These are phyloP conservation scores for Byssothecium circinans DNA, from an alignment of 2,329 filamentous ascomycete species.

Conservation along the genomic window DNA sequence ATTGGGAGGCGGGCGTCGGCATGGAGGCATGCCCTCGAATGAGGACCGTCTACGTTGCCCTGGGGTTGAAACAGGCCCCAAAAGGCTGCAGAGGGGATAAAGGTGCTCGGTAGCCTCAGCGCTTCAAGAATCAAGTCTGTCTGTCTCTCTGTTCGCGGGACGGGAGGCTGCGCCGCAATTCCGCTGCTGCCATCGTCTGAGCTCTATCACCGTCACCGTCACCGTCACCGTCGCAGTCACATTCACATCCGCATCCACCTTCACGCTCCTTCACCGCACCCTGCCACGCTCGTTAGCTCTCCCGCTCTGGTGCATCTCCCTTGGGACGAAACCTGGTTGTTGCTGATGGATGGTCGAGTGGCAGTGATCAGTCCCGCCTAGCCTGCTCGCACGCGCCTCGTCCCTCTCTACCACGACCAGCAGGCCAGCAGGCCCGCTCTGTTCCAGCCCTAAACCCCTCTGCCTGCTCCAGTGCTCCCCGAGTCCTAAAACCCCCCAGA, in stretches of 20 bases:
- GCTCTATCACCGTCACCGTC: not conserved
- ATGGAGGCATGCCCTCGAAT: slow-evolving; percentile 28
- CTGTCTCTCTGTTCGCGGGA: slow-evolving; percentile 12
- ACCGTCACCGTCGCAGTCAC: not conserved
- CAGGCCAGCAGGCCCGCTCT: too few relatives aligned
- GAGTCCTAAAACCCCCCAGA: slow-evolving; percentile 26
- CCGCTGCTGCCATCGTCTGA: not conserved
- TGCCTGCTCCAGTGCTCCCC: slow-evolving; percentile 2
- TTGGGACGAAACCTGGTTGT: slow-evolving; percentile 7
- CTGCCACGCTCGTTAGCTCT: not conserved
- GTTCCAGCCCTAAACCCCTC: too few relatives aligned
- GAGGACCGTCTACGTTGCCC: slow-evolving; percentile 24
- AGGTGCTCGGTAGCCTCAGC: slow-evolving; percentile 27
- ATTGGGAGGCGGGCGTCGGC: slow-evolving; percentile 7
- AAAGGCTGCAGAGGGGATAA: slow-evolving; percentile 24
- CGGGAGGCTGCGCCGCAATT: slow-evolving; percentile 19
- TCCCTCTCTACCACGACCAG: slow-evolving; percentile 11
- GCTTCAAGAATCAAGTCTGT: slow-evolving; percentile 27
- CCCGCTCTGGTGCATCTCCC: not conserved
- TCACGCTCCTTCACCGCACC: not conserved
- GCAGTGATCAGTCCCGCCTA: slow-evolving; percentile 32
- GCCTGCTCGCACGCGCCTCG: slow-evolving; percentile 36
- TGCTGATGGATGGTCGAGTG: slow-evolving; percentile 15
- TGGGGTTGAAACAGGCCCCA: slow-evolving; percentile 32
- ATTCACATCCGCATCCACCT: too few relatives aligned